Conservation (phyloP, 208 protist genomes). For the Trypanosoma lewisi region DNA sequence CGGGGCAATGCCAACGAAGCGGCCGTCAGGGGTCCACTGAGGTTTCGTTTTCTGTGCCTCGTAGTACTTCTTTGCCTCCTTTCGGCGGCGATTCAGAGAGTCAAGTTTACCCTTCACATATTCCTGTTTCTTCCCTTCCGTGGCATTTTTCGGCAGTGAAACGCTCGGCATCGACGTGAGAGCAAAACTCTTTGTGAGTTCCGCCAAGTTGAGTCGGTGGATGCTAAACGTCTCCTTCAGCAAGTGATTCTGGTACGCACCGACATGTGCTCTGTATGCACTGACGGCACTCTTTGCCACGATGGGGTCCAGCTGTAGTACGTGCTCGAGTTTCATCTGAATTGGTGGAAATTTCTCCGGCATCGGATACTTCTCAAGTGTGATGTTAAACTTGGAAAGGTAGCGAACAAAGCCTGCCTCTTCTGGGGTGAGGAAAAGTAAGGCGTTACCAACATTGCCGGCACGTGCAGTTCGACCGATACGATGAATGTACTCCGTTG, state of each 20-base stretch:
- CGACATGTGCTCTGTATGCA: conserved; percentile 91
- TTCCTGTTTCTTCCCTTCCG: conserved; percentile 63
- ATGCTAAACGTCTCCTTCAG: conserved; percentile 93
- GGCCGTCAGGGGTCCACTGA: conserved; percentile 76
- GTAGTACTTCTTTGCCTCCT: conserved; percentile 72
- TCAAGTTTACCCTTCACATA: conserved; percentile 91
- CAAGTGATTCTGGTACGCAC: conserved; percentile 93
- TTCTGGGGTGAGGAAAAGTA: conserved; percentile 92
- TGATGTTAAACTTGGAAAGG: conserved; percentile 79
- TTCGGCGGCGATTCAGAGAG: conserved; percentile 65
- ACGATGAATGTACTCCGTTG: conserved; percentile 96
- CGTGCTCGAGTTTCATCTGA: conserved; percentile 86
- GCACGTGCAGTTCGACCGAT: conserved; percentile 95
- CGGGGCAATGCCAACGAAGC: conserved; percentile 64
- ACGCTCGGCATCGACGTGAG: conserved; percentile 85
- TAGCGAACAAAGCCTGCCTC: conserved; percentile 90
- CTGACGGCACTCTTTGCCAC: conserved; percentile 89
- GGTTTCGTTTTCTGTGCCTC: conserved; percentile 74
- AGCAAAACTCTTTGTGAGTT: conserved; percentile 91
- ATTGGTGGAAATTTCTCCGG: conserved; percentile 69
- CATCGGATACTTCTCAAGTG: conserved; percentile 71
- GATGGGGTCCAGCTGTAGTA: conserved; percentile 83
- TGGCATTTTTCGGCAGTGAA: conserved; percentile 67
- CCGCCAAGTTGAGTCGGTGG: conserved; percentile 86
- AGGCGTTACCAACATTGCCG: conserved; percentile 87